phyloP scores from a whole-genome alignment of 192 early-diverging fungal species.

The Mortierella hygrophila region DNA sequence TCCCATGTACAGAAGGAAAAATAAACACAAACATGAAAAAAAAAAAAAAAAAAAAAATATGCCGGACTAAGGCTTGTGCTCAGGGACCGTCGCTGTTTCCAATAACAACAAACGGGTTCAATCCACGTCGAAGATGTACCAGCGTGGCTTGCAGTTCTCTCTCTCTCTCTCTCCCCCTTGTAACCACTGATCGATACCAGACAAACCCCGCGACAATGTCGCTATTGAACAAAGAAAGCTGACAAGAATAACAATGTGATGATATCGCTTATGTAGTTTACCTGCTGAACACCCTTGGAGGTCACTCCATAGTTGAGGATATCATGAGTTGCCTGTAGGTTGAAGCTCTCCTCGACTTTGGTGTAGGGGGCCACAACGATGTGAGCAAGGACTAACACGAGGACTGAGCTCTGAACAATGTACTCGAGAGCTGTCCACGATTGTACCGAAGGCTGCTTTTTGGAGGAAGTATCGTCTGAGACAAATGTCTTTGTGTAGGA shows the following conservation, averaged over 20 bases:
- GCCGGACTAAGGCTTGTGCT: neutral
- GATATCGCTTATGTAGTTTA: constrained; percentile 7
- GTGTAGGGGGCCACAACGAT: constrained; percentile 78
- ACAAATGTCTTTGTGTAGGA: neutral
- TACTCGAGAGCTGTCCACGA: constrained; percentile 9
- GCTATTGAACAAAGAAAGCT: too few relatives aligned
- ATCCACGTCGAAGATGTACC: too few relatives aligned
- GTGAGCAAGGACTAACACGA: constrained; percentile 41
- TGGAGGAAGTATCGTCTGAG: neutral
- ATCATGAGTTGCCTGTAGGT: constrained; percentile 94
- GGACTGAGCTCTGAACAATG: constrained; percentile 11
- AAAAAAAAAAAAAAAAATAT: neutral
- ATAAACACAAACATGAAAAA: neutral
- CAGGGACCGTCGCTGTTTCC: neutral
- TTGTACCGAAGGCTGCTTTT: neutral
- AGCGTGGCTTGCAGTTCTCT: neutral
- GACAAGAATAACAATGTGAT: neutral
- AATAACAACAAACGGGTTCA: neutral
- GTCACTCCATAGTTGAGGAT: constrained; percentile 72
- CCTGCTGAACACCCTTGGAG: constrained; percentile 33
- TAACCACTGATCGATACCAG: neutral
- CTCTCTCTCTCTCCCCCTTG: neutral
- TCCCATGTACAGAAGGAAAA: neutral
- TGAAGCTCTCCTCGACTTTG: constrained; percentile 99
- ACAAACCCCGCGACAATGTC: neutral